phyloP scores from a whole-genome alignment of 441 rosid species.

The Corymbia citriodora region DNA sequence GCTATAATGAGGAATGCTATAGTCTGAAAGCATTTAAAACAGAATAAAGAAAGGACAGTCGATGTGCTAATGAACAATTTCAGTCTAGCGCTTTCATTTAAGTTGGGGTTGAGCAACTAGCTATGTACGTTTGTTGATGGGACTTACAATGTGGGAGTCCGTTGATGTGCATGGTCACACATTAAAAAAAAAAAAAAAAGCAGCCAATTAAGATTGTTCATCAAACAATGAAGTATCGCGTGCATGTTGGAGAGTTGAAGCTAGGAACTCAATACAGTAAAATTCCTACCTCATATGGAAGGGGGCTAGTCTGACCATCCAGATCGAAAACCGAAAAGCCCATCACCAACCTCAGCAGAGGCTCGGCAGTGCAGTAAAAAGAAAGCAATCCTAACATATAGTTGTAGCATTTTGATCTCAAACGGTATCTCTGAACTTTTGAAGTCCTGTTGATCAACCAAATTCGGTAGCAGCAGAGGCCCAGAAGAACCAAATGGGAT shows the following conservation, averaged over 20 bases:
- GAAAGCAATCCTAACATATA: slow-evolving; percentile 65
- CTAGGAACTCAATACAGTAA: neutral
- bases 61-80: neutral
- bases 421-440: slow-evolving; percentile 54
- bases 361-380: slow-evolving; percentile 68
- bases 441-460: slow-evolving; percentile 70
- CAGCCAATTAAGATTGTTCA: neutral
- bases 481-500: slow-evolving; percentile 64
- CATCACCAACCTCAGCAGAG: slow-evolving; percentile 81
- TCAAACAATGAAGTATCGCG: neutral
- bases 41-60: neutral
- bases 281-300: slow-evolving; percentile 81
- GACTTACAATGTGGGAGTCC: neutral
- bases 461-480: slow-evolving; percentile 64
- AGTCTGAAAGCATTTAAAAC: neutral
- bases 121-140: neutral
- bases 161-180: neutral
- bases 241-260: neutral
- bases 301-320: slow-evolving; percentile 63
- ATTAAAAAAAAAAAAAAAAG: neutral
- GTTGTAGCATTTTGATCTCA: slow-evolving; percentile 73
- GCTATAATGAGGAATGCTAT: neutral
- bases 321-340: slow-evolving; percentile 73
- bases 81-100: neutral
- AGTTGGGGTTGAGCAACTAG: neutral